Evolutionary conservation across 176 grass and related monocot genomes (phyloP).

Genomic region (Phyllostachys edulis): DNA sequence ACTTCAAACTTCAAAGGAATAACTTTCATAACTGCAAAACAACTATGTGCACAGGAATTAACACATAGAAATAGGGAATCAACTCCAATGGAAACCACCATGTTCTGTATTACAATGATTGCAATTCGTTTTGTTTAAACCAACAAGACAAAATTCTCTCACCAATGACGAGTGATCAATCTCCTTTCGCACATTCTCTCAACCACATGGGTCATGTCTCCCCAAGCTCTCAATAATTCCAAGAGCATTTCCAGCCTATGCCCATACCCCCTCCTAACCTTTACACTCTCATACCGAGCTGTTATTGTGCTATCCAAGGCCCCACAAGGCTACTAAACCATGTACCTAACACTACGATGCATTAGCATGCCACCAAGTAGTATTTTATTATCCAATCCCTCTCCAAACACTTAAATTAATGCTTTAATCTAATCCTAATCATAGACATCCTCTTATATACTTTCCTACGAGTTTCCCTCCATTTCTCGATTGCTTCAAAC

Average conservation of each 20-base stretch:
- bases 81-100: slow-evolving; percentile 23
- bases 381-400: slow-evolving; percentile 23
- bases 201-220: slow-evolving; percentile 78
- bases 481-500: slow-evolving; percentile 58
- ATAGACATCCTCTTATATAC: slow-evolving; percentile 51
- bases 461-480: slow-evolving; percentile 50
- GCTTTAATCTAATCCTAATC: slow-evolving; percentile 45
- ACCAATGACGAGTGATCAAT: slow-evolving; percentile 47
- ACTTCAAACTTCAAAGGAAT: neutral
- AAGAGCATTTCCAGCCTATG: slow-evolving; percentile 71
- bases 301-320: slow-evolving; percentile 50
- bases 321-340: slow-evolving; percentile 39
- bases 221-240: slow-evolving; percentile 61
- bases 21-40: neutral
- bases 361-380: slow-evolving; percentile 30
- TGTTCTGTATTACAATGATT: slow-evolving; percentile 42
- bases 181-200: slow-evolving; percentile 45
- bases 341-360: slow-evolving; percentile 43
- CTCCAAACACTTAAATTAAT: slow-evolving; percentile 35
- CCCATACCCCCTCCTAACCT: slow-evolving; percentile 38
- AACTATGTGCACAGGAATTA: neutral
- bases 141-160: slow-evolving; percentile 57
- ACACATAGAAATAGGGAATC: slow-evolving; percentile 23
- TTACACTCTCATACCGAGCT: slow-evolving; percentile 61
- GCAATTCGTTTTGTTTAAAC: slow-evolving; percentile 19